Evolutionary conservation across 257 asterid genomes (phyloP).

Genomic region (Solanum ossicruentum): DNA sequence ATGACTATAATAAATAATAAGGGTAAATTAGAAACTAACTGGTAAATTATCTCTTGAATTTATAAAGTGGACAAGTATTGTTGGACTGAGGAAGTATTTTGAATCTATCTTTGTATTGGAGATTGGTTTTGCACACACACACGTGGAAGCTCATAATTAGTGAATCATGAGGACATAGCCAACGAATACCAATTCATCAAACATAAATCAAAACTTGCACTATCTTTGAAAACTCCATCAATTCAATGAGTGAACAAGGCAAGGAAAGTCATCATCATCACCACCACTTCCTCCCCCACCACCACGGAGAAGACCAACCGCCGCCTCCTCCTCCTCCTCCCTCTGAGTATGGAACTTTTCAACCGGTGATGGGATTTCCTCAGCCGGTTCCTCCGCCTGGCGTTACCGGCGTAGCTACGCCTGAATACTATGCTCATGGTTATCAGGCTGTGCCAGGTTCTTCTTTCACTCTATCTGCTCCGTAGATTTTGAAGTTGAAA

Average conservation of each 20-base stretch:
- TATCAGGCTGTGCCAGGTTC: conserved; percentile 85
- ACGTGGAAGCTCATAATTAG: background rate
- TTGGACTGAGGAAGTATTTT: no score
- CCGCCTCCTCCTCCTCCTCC: conserved; percentile 25
- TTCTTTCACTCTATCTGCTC: background rate
- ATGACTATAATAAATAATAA: no score
- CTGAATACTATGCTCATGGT: conserved; percentile 58
- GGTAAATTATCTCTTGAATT: no score
- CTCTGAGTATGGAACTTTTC: conserved; percentile 74
- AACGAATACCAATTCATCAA: background rate
- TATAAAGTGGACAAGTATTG: accelerated
- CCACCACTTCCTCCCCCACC: background rate
- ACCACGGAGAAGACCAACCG: conserved; percentile 3
- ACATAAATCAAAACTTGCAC: background rate
- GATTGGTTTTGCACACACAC: background rate
- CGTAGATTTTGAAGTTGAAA: background rate
- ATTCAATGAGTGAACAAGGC: conserved; percentile 44
- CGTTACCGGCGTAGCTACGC: conserved; percentile 14
- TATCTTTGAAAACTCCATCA: background rate
- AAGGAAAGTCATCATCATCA: conserved; percentile 22
- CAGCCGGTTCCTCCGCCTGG: conserved; percentile 97
- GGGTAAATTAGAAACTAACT: no score
- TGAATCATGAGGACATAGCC: background rate
- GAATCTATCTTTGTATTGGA: no score
- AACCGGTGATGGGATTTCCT: conserved; percentile 69